These are phyloP conservation scores for Pichia sp. DNA, from an alignment of 1,139 yeast genomes.

Conservation along the genomic window DNA sequence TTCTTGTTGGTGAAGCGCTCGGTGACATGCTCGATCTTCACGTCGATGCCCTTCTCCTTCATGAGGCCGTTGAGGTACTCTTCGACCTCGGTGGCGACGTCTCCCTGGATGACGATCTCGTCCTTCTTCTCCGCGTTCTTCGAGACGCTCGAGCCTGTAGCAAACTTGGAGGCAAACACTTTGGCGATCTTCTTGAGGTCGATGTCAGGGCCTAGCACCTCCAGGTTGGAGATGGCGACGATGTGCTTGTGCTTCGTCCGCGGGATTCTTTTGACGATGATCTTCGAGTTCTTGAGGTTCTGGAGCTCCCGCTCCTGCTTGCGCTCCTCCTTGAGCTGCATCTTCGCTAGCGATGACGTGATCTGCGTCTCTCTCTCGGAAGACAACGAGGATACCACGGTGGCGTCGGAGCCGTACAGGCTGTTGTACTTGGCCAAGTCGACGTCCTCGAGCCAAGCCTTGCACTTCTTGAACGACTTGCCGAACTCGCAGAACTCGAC, in stretches of 20 bases:
- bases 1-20: constrained; percentile 19
- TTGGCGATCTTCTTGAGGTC: constrained; percentile 90
- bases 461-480: constrained; percentile 75
- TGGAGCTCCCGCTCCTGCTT: constrained; percentile 82
- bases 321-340: constrained; percentile 86
- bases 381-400: constrained; percentile 47
- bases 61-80: constrained; percentile 66
- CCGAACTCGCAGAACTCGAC: constrained; percentile 96
- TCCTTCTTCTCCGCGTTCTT: constrained; percentile 90
- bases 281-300: constrained; percentile 74
- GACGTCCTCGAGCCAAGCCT: constrained; percentile 67
- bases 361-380: constrained; percentile 79
- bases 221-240: constrained; percentile 82
- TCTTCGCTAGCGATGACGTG: constrained; percentile 75
- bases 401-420: constrained; percentile 57
- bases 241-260: constrained; percentile 88
- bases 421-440: constrained; percentile 54
- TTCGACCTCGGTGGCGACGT: constrained; percentile 88
- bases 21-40: constrained; percentile 63
- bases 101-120: constrained; percentile 91
- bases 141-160: constrained; percentile 95
- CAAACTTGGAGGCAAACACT: constrained; percentile 89
- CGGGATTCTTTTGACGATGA: constrained; percentile 79
- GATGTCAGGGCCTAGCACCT: constrained; percentile 63
- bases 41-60: constrained; percentile 80